Conservation (phyloP, 176 grass and related monocot species). For the Raddia guianensis region DNA sequence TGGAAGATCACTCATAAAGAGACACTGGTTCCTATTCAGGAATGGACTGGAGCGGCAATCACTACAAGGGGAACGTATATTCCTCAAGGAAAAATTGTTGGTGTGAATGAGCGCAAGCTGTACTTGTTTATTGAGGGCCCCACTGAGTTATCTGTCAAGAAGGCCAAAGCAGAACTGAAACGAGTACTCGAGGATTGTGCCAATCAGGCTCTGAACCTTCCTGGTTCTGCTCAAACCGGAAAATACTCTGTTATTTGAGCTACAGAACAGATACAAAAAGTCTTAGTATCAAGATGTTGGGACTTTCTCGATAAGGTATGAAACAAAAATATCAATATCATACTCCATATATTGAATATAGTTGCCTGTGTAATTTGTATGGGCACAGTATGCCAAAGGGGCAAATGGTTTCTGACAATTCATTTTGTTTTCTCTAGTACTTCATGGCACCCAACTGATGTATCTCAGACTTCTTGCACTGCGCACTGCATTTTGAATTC, state of each 20-base stretch:
- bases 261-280: conserved; percentile 27
- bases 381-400: not conserved
- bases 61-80: conserved; percentile 85
- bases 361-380: conserved; percentile 11
- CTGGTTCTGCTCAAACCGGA: conserved; percentile 81
- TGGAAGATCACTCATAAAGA: conserved; percentile 98
- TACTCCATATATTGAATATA: conserved; percentile 6
- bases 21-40: conserved; percentile 84
- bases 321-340: not conserved
- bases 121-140: conserved; percentile 93
- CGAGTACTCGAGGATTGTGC: conserved; percentile 85
- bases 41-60: conserved; percentile 88
- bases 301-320: conserved; percentile 41
- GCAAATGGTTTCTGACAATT: conserved; percentile 10
- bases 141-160: conserved; percentile 85
- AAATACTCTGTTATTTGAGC: conserved; percentile 93
- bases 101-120: conserved; percentile 81
- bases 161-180: conserved; percentile 93
- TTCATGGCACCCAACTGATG: not conserved
- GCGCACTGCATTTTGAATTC: conserved; percentile 4
- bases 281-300: not conserved
- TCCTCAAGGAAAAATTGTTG: conserved; percentile 80
- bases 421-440: conserved; percentile 13
- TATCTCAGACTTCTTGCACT: conserved; percentile 26
- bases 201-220: conserved; percentile 75